Percentiles rank a stretch among this genome's conserved stretches.
phyloP scores from a whole-genome alignment of 495 filamentous ascomycete species.

The Hyaloscypha bicolor region DNA sequence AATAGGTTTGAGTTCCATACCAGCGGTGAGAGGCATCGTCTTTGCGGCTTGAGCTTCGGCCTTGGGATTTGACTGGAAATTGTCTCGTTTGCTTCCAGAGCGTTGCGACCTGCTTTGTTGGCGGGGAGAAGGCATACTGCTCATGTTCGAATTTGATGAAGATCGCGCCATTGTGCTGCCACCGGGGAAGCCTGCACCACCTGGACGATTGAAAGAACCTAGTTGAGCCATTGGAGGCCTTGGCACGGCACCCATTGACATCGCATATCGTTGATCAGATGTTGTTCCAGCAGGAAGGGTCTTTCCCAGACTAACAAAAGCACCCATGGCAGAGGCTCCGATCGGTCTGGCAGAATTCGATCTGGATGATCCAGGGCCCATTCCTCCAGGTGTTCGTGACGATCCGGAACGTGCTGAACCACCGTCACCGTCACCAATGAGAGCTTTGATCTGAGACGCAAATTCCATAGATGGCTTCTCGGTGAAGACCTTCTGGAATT shows the following conservation, averaged over 20 bases:
- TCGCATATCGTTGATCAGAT: constrained; percentile 63
- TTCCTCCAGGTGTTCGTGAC: constrained; percentile 61
- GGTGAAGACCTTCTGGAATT: constrained; percentile 92
- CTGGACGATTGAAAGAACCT: constrained; percentile 56
- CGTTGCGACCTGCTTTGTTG: constrained; percentile 54
- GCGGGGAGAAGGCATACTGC: constrained; percentile 45
- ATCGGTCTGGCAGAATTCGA: constrained; percentile 45
- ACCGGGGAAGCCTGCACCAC: constrained; percentile 58
- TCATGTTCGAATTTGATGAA: constrained; percentile 50
- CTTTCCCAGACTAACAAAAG: constrained; percentile 53
- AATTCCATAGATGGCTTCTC: constrained; percentile 95
- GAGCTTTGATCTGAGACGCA: constrained; percentile 80
- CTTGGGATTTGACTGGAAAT: constrained; percentile 47
- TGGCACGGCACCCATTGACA: constrained; percentile 40
- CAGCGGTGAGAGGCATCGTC: constrained; percentile 85
- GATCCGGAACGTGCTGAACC: constrained; percentile 68
- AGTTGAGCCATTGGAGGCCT: constrained; percentile 59
- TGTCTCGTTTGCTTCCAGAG: constrained; percentile 62
- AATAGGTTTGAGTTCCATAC: constrained; percentile 79
- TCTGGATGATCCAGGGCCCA: constrained; percentile 45
- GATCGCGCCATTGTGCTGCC: constrained; percentile 47
- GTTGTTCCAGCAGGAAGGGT: constrained; percentile 70
- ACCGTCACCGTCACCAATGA: constrained; percentile 72
- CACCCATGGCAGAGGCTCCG: constrained; percentile 65
- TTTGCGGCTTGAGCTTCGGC: constrained; percentile 69